Conservation (phyloP, 1,284 basidiomycete species). For the Thelephora terrestris region DNA sequence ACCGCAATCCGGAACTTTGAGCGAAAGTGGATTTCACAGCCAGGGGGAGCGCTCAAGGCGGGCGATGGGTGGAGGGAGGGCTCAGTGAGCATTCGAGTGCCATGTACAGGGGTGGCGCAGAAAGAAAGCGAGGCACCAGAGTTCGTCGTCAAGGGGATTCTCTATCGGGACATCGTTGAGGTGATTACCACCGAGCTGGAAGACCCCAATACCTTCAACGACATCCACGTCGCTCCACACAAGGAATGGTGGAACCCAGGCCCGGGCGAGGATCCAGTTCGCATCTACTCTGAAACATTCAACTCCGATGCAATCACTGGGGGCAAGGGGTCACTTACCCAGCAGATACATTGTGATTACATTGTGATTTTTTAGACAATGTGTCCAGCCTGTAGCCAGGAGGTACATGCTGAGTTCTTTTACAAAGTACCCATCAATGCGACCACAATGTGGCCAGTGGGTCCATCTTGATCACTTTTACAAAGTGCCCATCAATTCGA, state of each 20-base stretch:
- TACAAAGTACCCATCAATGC: no score
- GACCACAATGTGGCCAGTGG: no score
- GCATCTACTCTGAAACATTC: slow-evolving; percentile 13
- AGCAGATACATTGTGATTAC: no score
- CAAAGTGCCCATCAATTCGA: no score
- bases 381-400: no score
- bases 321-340: no score
- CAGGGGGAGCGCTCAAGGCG: neutral
- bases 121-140: neutral
- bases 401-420: no score
- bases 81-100: slow-evolving; percentile 7
- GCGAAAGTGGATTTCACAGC: no score
- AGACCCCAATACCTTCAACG: neutral
- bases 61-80: slow-evolving; percentile 7
- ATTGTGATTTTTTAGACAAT: no score
- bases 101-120: neutral
- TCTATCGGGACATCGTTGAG: slow-evolving; percentile 4
- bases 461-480: no score
- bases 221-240: slow-evolving; percentile 9
- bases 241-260: slow-evolving; percentile 5
- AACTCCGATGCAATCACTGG: slow-evolving; percentile 12
- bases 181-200: slow-evolving; percentile 7
- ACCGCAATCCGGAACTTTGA: slow-evolving; percentile 3
- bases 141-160: slow-evolving; percentile 4
- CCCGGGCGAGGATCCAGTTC: slow-evolving; percentile 6